Conservation (phyloP, 2,329 filamentous ascomycete genomes). For the Ramularia endophylla region DNA sequence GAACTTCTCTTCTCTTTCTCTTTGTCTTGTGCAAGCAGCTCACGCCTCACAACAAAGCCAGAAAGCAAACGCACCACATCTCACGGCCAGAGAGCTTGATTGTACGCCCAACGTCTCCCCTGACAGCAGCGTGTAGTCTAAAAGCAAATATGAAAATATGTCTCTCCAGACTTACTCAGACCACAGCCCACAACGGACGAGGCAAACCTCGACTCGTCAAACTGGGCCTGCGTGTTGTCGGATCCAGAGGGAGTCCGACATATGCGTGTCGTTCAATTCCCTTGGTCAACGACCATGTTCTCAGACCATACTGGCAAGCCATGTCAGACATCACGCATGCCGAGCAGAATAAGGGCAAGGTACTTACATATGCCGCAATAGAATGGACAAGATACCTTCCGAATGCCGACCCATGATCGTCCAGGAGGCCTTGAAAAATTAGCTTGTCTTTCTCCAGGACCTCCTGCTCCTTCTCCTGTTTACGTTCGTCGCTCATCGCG, state of each 20-base stretch:
- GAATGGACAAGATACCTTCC: conserved; percentile 91
- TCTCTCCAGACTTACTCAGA: no score
- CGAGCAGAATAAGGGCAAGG: conserved; percentile 2
- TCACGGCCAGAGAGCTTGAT: no score
- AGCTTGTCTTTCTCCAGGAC: conserved; percentile 57
- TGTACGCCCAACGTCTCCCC: no score
- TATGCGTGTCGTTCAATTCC: conserved; percentile 75
- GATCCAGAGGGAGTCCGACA: conserved; percentile 59
- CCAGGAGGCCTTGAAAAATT: conserved; percentile 73
- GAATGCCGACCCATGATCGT: conserved; percentile 72
- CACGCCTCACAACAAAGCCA: no score
- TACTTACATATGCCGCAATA: conserved; percentile 66
- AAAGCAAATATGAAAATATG: no score
- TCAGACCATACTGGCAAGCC: conserved; percentile 61
- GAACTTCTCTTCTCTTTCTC: no score
- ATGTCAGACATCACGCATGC: conserved; percentile 1
- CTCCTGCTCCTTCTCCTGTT: conserved; percentile 49
- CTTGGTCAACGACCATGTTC: conserved; percentile 72
- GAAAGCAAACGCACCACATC: no score
- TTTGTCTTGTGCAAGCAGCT: no score
- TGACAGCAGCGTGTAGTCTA: no score
- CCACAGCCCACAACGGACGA: conserved; percentile 58
- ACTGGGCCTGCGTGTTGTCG: conserved; percentile 28
- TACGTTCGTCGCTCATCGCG: conserved; percentile 54
- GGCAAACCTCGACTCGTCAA: conserved; percentile 44